Evolutionary conservation across 352 stramenopile species (phyloP).

Genomic region (Globisporangium carolinianum): DNA sequence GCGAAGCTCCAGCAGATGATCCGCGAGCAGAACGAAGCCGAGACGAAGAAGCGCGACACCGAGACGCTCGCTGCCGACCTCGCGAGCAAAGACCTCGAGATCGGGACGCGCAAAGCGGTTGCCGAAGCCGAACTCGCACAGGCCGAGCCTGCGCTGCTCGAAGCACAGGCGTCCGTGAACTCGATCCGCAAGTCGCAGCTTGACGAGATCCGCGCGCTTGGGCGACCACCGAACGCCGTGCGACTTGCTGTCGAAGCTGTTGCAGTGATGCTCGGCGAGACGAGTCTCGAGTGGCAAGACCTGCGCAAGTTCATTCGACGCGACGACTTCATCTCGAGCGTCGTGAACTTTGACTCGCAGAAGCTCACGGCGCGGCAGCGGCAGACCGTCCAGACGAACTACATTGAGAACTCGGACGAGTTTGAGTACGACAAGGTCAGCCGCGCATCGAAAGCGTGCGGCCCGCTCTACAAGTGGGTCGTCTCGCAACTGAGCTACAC

Average conservation of each 20-base stretch:
- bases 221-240: slow-evolving; percentile 93
- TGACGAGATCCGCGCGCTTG: slow-evolving; percentile 97
- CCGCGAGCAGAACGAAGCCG: slow-evolving; percentile 96
- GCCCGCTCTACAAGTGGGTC: slow-evolving; percentile 99
- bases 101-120: slow-evolving; percentile 91
- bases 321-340: slow-evolving; percentile 98
- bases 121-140: slow-evolving; percentile 96
- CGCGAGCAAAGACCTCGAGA: slow-evolving; percentile 92
- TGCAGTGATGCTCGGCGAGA: slow-evolving; percentile 97
- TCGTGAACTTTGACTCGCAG: slow-evolving; percentile 99
- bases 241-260: slow-evolving; percentile 97
- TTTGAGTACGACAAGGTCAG: slow-evolving; percentile 92
- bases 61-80: slow-evolving; percentile 94
- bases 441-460: slow-evolving; percentile 94
- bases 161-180: slow-evolving; percentile 95
- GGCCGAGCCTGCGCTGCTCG: slow-evolving; percentile 96
- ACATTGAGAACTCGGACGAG: slow-evolving; percentile 89
- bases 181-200: slow-evolving; percentile 99
- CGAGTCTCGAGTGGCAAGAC: slow-evolving; percentile 95
- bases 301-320: slow-evolving; percentile 96
- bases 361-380: slow-evolving; percentile 93
- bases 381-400: slow-evolving; percentile 93
- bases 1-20: slow-evolving; percentile 99
- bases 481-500: slow-evolving; percentile 98
- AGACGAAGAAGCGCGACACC: slow-evolving; percentile 95